Percentiles rank a stretch among this genome's conserved stretches.
phyloP scores from a whole-genome alignment of 306 rosid genomes.

The Prunus salicina region DNA sequence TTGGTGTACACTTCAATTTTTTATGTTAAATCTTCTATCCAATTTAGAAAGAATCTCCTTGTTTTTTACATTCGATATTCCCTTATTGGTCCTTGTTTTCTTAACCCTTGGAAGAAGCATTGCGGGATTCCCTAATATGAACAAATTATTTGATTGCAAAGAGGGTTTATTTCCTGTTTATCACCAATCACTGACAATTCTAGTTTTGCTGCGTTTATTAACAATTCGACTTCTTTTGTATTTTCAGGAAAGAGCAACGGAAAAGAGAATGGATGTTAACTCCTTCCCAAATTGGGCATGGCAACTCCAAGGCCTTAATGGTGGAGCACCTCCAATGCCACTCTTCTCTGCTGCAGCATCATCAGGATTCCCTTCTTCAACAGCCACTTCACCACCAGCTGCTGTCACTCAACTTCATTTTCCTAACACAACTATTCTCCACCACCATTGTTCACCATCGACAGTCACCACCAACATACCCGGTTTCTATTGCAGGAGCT shows the following conservation, averaged over 20 bases:
- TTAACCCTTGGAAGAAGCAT: neutral
- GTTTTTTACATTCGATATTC: no score
- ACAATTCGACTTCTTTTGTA: neutral
- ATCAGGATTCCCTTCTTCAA: slow-evolving; percentile 94
- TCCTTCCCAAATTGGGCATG: slow-evolving; percentile 56
- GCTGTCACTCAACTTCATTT: slow-evolving; percentile 55
- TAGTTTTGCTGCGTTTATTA: neutral
- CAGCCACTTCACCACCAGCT: slow-evolving; percentile 41
- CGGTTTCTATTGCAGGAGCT: slow-evolving; percentile 54
- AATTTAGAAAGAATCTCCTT: no score
- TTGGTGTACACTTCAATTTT: neutral
- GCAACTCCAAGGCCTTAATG: slow-evolving; percentile 54
- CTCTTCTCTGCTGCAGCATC: slow-evolving; percentile 96
- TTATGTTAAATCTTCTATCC: neutral
- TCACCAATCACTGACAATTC: neutral
- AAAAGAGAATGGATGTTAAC: slow-evolving; percentile 55
- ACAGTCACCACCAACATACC: slow-evolving; percentile 34
- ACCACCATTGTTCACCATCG: slow-evolving; percentile 46
- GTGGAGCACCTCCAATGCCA: slow-evolving; percentile 47
- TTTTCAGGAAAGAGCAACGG: slow-evolving; percentile 78
- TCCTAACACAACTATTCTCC: slow-evolving; percentile 38
- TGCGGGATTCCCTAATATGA: neutral
- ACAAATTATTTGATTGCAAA: neutral
- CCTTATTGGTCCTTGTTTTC: neutral
- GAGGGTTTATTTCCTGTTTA: neutral